Conservation (phyloP, 2,329 filamentous ascomycete genomes). For the Fusarium musae region DNA sequence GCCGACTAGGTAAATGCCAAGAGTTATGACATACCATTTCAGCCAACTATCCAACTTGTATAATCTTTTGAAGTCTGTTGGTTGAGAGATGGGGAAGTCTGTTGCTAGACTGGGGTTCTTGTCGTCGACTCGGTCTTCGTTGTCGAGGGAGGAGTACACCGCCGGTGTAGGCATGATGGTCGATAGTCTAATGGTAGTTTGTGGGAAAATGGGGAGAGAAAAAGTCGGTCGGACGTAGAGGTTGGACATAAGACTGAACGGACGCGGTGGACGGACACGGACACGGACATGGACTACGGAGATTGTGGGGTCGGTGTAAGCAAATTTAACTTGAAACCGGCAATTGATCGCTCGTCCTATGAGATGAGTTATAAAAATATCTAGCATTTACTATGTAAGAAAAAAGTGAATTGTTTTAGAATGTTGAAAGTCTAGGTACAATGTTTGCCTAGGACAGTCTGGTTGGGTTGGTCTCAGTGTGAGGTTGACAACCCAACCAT, state of each 20-base stretch:
- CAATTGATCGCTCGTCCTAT: constrained; percentile 11
- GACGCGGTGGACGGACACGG: constrained; percentile 1
- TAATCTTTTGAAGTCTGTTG: background rate
- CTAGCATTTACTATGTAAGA: background rate
- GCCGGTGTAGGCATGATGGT: constrained; percentile 15
- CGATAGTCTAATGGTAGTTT: too few species aligned
- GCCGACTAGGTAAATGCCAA: constrained; percentile 15
- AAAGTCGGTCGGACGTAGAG: background rate
- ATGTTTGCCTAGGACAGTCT: rapidly evolving
- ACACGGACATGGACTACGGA: constrained; percentile 37
- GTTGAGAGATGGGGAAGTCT: background rate
- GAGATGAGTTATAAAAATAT: background rate
- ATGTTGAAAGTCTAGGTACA: background rate
- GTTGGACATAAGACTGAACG: background rate
- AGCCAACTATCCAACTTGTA: constrained; percentile 34
- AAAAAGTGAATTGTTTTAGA: background rate
- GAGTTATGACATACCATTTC: constrained; percentile 27
- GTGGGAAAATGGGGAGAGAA: background rate
- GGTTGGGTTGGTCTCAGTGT: background rate
- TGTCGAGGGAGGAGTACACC: constrained; percentile 31
- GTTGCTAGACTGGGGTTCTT: background rate
- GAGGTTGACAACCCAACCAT: background rate
- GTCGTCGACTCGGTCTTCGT: constrained; percentile 27
- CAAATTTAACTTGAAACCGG: constrained; percentile 14
- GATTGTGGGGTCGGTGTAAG: constrained; percentile 18